Evolutionary conservation across 768 basidiomycete species (phyloP).

Genomic region (Kwoniella bestiolae): DNA sequence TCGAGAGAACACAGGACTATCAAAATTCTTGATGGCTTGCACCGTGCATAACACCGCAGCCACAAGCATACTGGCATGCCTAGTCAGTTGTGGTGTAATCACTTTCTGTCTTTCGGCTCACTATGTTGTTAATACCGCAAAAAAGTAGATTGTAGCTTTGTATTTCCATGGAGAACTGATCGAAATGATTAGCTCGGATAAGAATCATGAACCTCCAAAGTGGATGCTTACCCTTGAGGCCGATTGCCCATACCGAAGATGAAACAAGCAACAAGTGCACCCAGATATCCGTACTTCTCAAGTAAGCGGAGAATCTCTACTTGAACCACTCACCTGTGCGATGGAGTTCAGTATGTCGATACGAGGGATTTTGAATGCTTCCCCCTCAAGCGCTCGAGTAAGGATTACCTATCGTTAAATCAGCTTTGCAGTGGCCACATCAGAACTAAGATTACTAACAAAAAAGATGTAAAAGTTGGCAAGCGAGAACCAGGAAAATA

Average conservation of each 20-base stretch:
- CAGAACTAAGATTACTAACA: constrained; percentile 61
- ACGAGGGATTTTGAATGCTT: constrained; percentile 67
- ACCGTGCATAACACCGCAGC: constrained; percentile 81
- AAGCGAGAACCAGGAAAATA: constrained; percentile 88
- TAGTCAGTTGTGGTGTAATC: neutral
- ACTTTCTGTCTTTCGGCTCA: constrained; percentile 27
- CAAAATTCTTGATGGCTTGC: constrained; percentile 70
- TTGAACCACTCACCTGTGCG: constrained; percentile 66
- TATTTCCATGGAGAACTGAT: constrained; percentile 81
- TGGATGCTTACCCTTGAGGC: constrained; percentile 70
- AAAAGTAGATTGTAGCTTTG: constrained; percentile 71
- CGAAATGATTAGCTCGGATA: constrained; percentile 36
- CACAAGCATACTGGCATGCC: constrained; percentile 63
- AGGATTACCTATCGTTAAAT: constrained; percentile 69
- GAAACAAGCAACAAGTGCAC: constrained; percentile 84
- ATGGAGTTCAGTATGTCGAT: constrained; percentile 77
- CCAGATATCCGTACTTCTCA: constrained; percentile 77
- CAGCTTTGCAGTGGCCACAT: neutral
- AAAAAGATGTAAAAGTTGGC: constrained; percentile 97
- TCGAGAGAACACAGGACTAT: constrained; percentile 65
- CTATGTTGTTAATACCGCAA: constrained; percentile 80
- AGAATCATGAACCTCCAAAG: neutral
- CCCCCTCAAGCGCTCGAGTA: constrained; percentile 82
- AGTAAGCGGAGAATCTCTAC: constrained; percentile 1
- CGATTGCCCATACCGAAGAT: constrained; percentile 95